Evolutionary conservation across 345 rosid genomes (phyloP).

Genomic region (Gynandropsis gynandra): DNA sequence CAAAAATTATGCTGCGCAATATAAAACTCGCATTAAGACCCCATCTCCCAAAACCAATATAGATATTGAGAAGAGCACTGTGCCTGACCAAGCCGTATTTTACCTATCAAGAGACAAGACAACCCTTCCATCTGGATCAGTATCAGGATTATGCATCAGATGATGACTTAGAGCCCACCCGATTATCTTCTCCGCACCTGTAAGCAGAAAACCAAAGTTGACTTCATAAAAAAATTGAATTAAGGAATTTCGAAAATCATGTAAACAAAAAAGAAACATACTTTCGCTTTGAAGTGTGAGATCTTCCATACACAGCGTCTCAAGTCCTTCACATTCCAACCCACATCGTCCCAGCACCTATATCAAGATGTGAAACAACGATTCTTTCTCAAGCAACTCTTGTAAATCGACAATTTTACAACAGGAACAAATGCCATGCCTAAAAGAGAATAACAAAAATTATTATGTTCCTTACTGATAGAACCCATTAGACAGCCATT

Average conservation of each 20-base stretch:
- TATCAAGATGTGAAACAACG: slow-evolving; percentile 15
- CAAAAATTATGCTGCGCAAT: slow-evolving; percentile 65
- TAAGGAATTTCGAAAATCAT: slow-evolving; percentile 7
- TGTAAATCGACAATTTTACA: background rate
- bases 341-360: slow-evolving; percentile 61
- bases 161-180: slow-evolving; percentile 87
- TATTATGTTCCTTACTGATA: background rate
- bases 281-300: slow-evolving; percentile 71
- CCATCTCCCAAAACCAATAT: background rate
- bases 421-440: slow-evolving; percentile 3
- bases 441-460: slow-evolving; percentile 1
- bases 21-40: slow-evolving; percentile 1
- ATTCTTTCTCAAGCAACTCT: slow-evolving; percentile 6
- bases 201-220: slow-evolving; percentile 15
- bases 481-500: too few relatives aligned
- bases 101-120: slow-evolving; percentile 73
- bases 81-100: slow-evolving; percentile 18
- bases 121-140: slow-evolving; percentile 46
- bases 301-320: slow-evolving; percentile 58
- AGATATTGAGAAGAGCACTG: slow-evolving; percentile 1
- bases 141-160: slow-evolving; percentile 61
- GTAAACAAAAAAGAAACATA: slow-evolving; percentile 28
- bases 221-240: background rate
- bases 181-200: slow-evolving; percentile 80
- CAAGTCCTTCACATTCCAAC: slow-evolving; percentile 67